Base-by-base conservation (phyloP, 371 early-diverging fungal genomes). In the Entomophthora muscae region DNA sequence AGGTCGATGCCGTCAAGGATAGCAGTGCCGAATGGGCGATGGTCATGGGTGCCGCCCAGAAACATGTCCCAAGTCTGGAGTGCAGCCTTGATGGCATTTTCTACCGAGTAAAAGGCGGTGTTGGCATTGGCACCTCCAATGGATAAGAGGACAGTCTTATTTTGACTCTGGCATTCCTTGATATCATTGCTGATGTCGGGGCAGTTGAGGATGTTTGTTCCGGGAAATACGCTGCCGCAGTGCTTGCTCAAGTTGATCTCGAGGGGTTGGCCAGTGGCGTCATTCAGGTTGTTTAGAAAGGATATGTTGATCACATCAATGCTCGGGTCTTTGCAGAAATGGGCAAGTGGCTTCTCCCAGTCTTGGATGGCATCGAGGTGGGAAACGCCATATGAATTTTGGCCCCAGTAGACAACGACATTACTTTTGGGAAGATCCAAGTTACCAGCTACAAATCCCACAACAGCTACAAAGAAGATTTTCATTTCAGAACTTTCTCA, bases 41-140 rank as follows among this genome's bases (percentile, higher is more conserved):
- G 71, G 0, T 64, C 10, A 5, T 77, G 69, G 5, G 65, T 59
- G 10, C 82, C 79, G 3, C 70, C 74, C 54, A 81, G 73, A 68
- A 83, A 83, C 64, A 81, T 65, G 63, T 83, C 66, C 82, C 83
- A 86, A 1, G 81, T 63, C 0, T 75, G 76, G 5, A 78, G 63
- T 0, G 87, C 84, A 72, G 83, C 82, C 3, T 57, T 33, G 22
- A 65, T 83, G 21, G 78, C 75, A 2, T 69, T 63, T 57, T 81
- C 79, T 30, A 70, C 70, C 0, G 65, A 61, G 1, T 83, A 82
- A 53, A 87, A 76, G 1, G 80, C 77, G 52, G 83, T 83, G 5
- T 77, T 62, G 22, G 83, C 84, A 22, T 82, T 64, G 17, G 84
- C 86, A 32, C 85, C 88, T 52, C 88, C 86, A 62, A 88, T 73